Evolutionary conservation across 2,329 filamentous ascomycete genomes (phyloP), one percentile per base, ranked within the genome.

Genomic region (Tolypocladium cylindrosporum): DNA sequence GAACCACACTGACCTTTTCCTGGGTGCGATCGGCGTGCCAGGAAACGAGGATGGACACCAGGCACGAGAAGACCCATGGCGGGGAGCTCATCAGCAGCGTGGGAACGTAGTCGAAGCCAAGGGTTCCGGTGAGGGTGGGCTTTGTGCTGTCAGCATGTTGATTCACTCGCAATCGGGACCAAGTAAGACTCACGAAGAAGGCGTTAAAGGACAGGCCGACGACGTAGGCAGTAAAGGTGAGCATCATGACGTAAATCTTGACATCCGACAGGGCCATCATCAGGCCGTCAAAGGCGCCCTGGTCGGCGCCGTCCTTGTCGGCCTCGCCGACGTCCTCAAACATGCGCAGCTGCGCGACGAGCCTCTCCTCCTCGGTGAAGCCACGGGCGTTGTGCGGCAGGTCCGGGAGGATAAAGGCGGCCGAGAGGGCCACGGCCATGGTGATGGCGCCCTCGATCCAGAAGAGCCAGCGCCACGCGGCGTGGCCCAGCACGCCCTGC

Each of bases 161-260:
- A 1, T 0, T 2, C 3, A 4, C 13, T 10, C 5, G 5, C 19
- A n/a, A 9, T 1, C 6, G 11, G 6, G 7, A 39, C 14, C 2
- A 10, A 7, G 1, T 14, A 1, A n/a, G 10, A 71, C 72, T 67
- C 65, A 75, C 72, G 68, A 84, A 84, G 68, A 83, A 85, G 45
- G 79, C 80, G 61, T 83, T 83, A 68, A 83, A 84, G 0, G 80
- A 80, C 43, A 77, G 68, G 3, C 83, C 82, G 7, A 85, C 75
- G 9, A 85, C 81, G 60, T 85, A 85, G 4, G 82, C 80, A 3
- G 80, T 82, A 58, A 85, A 80, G 1, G 81, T 82, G 8, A 86
- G 57, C 77, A 84, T 85, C 79, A 86, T 81, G 60, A 86, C 64
- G 64, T 85, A 87, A 61, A 85, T 82, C 73, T 86, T 86, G 61